phyloP scores from a whole-genome alignment of 192 early-diverging fungal species.

The Coemansia sp. region DNA sequence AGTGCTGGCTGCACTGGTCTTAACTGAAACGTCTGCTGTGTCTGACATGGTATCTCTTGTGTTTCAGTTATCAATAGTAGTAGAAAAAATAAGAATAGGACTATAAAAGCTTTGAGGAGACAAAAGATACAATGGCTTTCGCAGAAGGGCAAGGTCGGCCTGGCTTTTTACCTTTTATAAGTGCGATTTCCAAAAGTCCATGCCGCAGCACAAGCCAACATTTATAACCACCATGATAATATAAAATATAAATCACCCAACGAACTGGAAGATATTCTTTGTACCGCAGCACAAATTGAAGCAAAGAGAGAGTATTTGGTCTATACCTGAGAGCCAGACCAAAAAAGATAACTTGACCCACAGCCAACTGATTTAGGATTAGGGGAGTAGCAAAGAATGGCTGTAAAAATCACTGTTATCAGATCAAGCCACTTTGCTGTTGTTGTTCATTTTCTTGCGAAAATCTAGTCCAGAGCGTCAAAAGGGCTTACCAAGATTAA shows the following conservation, averaged over 20 bases:
- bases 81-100: not conserved
- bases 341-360: too few relatives aligned
- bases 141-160: not conserved
- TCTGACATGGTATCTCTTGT: not conserved
- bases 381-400: too few relatives aligned
- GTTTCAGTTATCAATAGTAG: not conserved
- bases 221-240: not conserved
- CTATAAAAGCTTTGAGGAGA: too few relatives aligned
- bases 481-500: too few relatives aligned
- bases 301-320: not conserved
- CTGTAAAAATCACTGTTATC: too few relatives aligned
- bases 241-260: not conserved
- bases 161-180: not conserved
- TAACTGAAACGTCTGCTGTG: not conserved
- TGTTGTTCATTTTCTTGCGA: too few relatives aligned
- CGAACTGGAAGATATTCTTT: not conserved
- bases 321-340: too few relatives aligned
- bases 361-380: too few relatives aligned
- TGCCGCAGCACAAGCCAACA: slow-evolving; percentile 6
- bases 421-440: too few relatives aligned
- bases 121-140: not conserved
- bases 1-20: not conserved
- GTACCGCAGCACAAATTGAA: not conserved
- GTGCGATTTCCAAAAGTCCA: not conserved
- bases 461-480: too few relatives aligned